phyloP scores from a whole-genome alignment of 2,329 filamentous ascomycete species.

The Ceratocystis albifundus region DNA sequence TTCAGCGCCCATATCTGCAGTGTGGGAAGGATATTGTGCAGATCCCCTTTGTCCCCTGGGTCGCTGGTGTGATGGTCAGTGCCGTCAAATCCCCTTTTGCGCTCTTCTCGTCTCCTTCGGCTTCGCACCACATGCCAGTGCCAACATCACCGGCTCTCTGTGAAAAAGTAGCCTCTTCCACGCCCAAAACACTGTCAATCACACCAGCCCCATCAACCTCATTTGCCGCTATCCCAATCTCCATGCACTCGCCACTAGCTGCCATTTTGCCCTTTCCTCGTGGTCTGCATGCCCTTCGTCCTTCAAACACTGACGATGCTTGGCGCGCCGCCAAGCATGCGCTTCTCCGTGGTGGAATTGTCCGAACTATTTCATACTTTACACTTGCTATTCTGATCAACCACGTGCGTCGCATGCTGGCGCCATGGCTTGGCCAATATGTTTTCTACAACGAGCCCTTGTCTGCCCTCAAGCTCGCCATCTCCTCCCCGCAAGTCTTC shows the following conservation, averaged over 20 bases:
- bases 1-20: conserved; percentile 21
- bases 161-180: conserved; percentile 22
- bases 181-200: conserved; percentile 19
- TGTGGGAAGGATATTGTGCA: conserved; percentile 20
- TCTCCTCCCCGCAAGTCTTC: conserved; percentile 31
- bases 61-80: conserved; percentile 16
- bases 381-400: conserved; percentile 32
- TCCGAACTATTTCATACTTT: conserved; percentile 27
- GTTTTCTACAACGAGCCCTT: conserved; percentile 28
- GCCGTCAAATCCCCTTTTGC: conserved; percentile 19
- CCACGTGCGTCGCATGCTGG: conserved; percentile 32
- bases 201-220: conserved; percentile 15
- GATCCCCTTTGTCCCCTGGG: conserved; percentile 21
- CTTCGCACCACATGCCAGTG: conserved; percentile 3
- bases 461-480: conserved; percentile 32
- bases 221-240: conserved; percentile 19
- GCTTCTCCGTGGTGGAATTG: conserved; percentile 27
- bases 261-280: conserved; percentile 16
- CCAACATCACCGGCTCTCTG: conserved; percentile 19
- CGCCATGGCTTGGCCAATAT: conserved; percentile 29
- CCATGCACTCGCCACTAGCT: conserved; percentile 19
- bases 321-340: conserved; percentile 22
- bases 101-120: neutral
- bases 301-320: conserved; percentile 21
- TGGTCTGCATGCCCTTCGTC: conserved; percentile 14